Evolutionary conservation across 352 stramenopile genomes (phyloP).

Genomic region (Thraustochytrium sp.): DNA sequence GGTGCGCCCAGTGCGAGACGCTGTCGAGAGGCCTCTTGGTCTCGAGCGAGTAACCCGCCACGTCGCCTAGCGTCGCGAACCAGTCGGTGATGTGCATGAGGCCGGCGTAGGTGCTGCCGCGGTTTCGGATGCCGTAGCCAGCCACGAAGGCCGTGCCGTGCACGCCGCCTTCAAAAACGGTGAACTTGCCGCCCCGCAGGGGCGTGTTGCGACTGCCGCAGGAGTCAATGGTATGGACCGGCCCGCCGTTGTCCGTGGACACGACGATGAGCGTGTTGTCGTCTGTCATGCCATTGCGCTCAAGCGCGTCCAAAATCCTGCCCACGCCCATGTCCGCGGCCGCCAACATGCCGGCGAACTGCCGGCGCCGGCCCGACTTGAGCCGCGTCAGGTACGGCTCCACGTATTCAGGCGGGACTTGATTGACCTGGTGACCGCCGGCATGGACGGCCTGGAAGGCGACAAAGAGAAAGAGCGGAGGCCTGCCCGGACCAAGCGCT

Average conservation of each 20-base stretch:
- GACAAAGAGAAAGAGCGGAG: slow-evolving; percentile 46
- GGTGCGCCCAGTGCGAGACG: background rate
- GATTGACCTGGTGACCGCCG: background rate
- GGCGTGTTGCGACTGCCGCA: background rate
- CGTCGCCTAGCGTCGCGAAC: background rate
- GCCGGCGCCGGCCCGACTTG: background rate
- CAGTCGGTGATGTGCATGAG: slow-evolving; percentile 36
- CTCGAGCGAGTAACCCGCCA: background rate
- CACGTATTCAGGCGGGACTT: background rate
- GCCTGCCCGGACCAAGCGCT: background rate
- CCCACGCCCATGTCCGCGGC: background rate
- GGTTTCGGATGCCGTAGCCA: background rate
- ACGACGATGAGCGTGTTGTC: slow-evolving; percentile 19
- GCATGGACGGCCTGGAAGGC: slow-evolving; percentile 42
- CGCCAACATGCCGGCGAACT: background rate
- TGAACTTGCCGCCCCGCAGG: slow-evolving; percentile 4
- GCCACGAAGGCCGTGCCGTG: background rate
- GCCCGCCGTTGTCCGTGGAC: slow-evolving; percentile 17
- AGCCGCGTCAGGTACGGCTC: background rate
- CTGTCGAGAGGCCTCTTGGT: background rate
- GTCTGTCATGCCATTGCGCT: background rate
- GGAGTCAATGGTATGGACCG: background rate
- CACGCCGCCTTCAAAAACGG: slow-evolving; percentile 2
- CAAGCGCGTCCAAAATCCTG: background rate
- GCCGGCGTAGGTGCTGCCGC: background rate